Conservation (phyloP, 148 eudicot species). For the Chenopodium formosanum region DNA sequence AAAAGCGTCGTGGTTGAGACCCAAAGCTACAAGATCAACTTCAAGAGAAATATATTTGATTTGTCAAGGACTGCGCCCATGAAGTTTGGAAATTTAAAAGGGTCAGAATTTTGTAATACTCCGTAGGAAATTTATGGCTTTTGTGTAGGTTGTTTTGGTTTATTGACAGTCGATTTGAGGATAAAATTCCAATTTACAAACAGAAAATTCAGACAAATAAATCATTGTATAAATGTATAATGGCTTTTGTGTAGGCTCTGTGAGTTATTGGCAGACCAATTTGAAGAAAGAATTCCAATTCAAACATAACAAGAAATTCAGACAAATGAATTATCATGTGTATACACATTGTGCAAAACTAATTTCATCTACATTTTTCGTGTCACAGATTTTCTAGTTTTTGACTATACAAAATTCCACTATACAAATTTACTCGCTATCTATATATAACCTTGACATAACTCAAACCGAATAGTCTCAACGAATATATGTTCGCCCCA, state of each 20-base stretch:
- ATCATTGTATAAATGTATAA: no score
- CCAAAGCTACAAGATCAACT: constrained; percentile 87
- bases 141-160: not conserved
- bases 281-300: not conserved
- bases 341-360: not conserved
- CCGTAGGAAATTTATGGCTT: not conserved
- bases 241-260: not conserved
- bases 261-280: not conserved
- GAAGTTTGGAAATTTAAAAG: not conserved
- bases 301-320: not conserved
- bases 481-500: constrained; percentile 84
- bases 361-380: not conserved
- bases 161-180: no score
- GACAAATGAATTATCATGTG: not conserved
- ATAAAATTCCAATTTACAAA: no score
- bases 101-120: not conserved
- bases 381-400: not conserved
- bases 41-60: constrained; percentile 92
- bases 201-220: no score
- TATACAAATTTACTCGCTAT: constrained; percentile 17
- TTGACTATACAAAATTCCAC: not conserved
- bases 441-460: not conserved
- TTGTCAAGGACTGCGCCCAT: constrained; percentile 59
- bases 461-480: constrained; percentile 24
- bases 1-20: constrained; percentile 82